Evolutionary conservation across 495 filamentous ascomycete species (phyloP).

Genomic region (Penicillium desertorum): DNA sequence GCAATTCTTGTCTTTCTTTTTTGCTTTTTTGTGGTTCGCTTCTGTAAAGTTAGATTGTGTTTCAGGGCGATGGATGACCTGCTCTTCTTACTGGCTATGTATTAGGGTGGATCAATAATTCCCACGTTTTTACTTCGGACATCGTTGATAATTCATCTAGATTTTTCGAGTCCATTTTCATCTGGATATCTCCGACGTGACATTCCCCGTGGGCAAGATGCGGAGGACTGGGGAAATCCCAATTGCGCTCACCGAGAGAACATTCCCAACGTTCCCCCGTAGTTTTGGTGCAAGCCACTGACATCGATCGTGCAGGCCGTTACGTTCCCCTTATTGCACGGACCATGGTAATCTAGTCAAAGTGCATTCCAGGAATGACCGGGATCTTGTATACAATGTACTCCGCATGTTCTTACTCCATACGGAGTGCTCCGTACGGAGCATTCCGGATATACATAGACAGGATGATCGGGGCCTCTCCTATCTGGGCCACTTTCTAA

Average conservation of each 20-base stretch:
- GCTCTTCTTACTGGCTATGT: neutral
- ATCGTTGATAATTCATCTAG: neutral
- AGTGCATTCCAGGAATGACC: no score
- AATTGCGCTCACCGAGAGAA: conserved; percentile 6
- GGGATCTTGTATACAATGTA: no score
- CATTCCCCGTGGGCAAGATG: conserved; percentile 9
- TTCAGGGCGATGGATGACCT: neutral
- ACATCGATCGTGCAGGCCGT: conserved; percentile 1
- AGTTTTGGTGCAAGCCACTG: conserved; percentile 7
- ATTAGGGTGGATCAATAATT: neutral
- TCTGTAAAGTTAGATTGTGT: conserved; percentile 5
- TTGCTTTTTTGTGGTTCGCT: neutral
- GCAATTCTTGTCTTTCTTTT: neutral
- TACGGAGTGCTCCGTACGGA: no score
- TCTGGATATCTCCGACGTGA: neutral
- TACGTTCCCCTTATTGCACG: conserved; percentile 7
- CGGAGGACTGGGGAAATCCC: conserved; percentile 10
- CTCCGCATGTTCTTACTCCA: no score
- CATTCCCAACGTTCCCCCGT: neutral
- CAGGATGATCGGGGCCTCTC: neutral
- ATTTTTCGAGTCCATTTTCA: neutral
- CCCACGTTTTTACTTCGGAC: neutral
- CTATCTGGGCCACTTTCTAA: no score
- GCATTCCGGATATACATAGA: no score
- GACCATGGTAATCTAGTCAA: neutral